Conservation (phyloP, 2,329 filamentous ascomycete genomes). For the Penicillium capsulatum region DNA sequence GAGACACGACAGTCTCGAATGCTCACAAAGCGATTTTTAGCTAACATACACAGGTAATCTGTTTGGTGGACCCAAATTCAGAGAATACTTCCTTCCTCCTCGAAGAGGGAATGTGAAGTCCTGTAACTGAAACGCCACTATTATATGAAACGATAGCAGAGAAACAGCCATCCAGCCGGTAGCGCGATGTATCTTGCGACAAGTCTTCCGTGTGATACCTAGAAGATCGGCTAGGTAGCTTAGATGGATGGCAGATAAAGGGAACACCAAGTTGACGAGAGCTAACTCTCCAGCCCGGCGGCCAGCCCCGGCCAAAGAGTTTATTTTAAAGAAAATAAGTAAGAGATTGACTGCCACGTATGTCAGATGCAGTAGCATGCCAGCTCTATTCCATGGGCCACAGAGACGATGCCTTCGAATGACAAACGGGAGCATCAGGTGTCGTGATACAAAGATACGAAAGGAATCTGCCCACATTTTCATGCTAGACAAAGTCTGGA, state of each 20-base stretch:
- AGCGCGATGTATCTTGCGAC: constrained; percentile 7
- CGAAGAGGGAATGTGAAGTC: constrained; percentile 4
- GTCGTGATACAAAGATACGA: constrained; percentile 1
- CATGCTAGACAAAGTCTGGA: constrained; percentile 4
- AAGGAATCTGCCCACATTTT: constrained; percentile 2
- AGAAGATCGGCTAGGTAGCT: constrained; percentile 8
- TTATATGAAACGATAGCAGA: constrained; percentile 7
- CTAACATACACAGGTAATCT: background rate
- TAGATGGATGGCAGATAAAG: constrained; percentile 6
- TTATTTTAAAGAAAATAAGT: constrained; percentile 4
- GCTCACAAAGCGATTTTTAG: constrained; percentile 3
- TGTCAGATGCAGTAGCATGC: constrained; percentile 5
- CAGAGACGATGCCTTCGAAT: constrained; percentile 4
- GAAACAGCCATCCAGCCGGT: constrained; percentile 6
- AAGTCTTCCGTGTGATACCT: constrained; percentile 6
- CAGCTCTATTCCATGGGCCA: constrained; percentile 10
- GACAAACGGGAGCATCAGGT: constrained; percentile 11
- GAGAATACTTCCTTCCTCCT: constrained; percentile 1
- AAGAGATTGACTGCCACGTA: constrained; percentile 7
- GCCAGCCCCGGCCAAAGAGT: constrained; percentile 3
- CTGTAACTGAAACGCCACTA: background rate
- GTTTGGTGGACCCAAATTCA: constrained; percentile 1
- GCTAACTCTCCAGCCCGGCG: constrained; percentile 7
- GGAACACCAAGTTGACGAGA: constrained; percentile 8
- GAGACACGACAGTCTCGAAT: background rate